Conservation (phyloP, 164 flowering plant species). For the Chimonanthus praecox region DNA sequence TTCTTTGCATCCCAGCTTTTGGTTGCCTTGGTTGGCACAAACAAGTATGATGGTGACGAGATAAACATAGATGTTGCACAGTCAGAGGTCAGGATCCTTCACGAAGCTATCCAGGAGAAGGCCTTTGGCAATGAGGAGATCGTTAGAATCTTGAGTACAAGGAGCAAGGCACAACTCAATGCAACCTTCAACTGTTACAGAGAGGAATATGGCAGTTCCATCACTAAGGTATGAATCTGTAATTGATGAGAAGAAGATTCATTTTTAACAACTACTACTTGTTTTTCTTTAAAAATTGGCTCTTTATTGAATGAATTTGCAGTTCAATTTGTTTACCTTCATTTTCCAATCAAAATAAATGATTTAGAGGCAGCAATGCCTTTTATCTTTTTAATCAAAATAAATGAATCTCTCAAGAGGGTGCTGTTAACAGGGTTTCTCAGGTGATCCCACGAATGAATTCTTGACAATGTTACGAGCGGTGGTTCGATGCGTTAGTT, state of each 20-base stretch:
- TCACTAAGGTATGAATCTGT: constrained; percentile 51
- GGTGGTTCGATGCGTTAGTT: constrained; percentile 50
- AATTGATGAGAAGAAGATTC: background rate
- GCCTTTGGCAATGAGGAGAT: constrained; percentile 60
- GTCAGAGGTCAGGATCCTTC: constrained; percentile 54
- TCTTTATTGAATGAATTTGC: no score
- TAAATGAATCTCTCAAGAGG: background rate
- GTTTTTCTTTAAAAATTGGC: no score
- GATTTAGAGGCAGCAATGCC: background rate
- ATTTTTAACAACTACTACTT: background rate
- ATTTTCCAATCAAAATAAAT: background rate
- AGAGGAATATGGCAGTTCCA: constrained; percentile 46
- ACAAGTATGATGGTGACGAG: constrained; percentile 55
- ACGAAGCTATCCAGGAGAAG: constrained; percentile 33
- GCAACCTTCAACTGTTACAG: constrained; percentile 69
- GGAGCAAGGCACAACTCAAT: constrained; percentile 68
- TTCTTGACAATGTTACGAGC: constrained; percentile 42
- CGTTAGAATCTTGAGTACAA: constrained; percentile 55
- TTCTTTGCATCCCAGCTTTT: constrained; percentile 28
- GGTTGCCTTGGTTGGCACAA: constrained; percentile 31
- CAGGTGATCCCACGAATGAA: constrained; percentile 40
- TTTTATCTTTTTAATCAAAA: background rate
- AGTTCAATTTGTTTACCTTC: background rate
- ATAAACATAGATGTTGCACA: constrained; percentile 49
- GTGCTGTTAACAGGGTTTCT: background rate